These are phyloP conservation scores for Trypanosomatidae sp. DNA, from an alignment of 208 protist species.

Conservation along the genomic window DNA sequence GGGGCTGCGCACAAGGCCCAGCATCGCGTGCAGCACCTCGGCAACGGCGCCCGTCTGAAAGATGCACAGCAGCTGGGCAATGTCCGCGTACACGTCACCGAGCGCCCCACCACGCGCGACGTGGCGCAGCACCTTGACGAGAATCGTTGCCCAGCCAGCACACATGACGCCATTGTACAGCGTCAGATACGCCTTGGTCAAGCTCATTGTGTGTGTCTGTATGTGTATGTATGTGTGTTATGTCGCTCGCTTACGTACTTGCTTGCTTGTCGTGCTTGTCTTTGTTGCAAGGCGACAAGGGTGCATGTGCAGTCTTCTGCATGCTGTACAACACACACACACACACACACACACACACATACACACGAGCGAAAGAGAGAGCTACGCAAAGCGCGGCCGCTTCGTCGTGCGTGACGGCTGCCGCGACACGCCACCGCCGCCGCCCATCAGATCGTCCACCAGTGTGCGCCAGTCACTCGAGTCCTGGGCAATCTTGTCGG, in stretches of 20 bases:
- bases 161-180: slow-evolving; percentile 70
- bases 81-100: slow-evolving; percentile 39
- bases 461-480: slow-evolving; percentile 60
- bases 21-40: slow-evolving; percentile 70
- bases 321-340: background rate
- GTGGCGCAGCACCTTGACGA: slow-evolving; percentile 32
- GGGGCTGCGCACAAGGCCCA: slow-evolving; percentile 63
- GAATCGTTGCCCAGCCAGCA: slow-evolving; percentile 47
- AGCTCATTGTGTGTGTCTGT: slow-evolving; percentile 10
- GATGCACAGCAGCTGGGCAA: slow-evolving; percentile 48
- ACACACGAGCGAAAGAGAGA: background rate
- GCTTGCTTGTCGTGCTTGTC: background rate
- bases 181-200: slow-evolving; percentile 52
- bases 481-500: slow-evolving; percentile 32
- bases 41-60: slow-evolving; percentile 74
- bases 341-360: slow-evolving; percentile 1
- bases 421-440: slow-evolving; percentile 15
- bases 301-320: background rate
- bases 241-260: background rate
- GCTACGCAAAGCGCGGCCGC: slow-evolving; percentile 3
- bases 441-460: slow-evolving; percentile 41
- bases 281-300: background rate
- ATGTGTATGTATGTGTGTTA: background rate
- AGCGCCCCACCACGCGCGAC: slow-evolving; percentile 11
- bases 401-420: slow-evolving; percentile 1